These are phyloP conservation scores for Hortaea werneckii DNA, from an alignment of 2,329 filamentous ascomycete species.

Conservation along the genomic window DNA sequence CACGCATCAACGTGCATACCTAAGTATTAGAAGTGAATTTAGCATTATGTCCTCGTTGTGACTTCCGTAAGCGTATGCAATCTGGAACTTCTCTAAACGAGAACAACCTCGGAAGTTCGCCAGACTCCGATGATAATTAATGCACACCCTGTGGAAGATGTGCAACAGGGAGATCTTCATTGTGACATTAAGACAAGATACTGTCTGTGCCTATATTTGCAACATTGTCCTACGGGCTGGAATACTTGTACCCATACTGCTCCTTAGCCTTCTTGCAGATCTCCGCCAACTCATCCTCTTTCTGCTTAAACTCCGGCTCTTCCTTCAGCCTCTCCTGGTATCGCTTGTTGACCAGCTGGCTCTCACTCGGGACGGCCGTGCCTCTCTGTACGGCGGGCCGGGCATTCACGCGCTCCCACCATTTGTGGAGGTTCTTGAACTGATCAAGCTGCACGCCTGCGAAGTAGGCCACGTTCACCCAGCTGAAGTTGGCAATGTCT, in stretches of 20 bases:
- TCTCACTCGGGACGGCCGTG: constrained; percentile 1
- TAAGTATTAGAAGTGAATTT: no score
- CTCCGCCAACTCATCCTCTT: constrained; percentile 4
- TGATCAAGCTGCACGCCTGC: constrained; percentile 31
- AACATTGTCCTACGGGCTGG: constrained; percentile 1
- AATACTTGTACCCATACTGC: constrained; percentile 6
- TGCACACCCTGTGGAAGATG: no score
- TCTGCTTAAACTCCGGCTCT: constrained; percentile 4
- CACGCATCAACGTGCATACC: no score
- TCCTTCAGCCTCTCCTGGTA: constrained; percentile 4
- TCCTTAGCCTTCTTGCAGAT: constrained; percentile 4
- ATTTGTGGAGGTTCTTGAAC: constrained; percentile 35
- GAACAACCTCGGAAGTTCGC: no score
- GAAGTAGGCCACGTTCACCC: constrained; percentile 33
- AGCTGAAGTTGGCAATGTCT: constrained; percentile 37
- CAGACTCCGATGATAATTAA: no score
- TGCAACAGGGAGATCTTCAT: no score
- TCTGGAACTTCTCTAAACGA: no score
- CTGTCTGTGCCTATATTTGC: neutral
- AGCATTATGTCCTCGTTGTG: no score
- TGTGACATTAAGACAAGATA: no score
- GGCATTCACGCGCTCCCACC: constrained; percentile 33
- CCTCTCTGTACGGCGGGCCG: constrained; percentile 32
- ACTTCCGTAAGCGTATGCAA: no score
- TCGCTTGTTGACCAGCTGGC: constrained; percentile 1